Conservation (phyloP, 495 filamentous ascomycete genomes). For the Endocarpon pusillum region DNA sequence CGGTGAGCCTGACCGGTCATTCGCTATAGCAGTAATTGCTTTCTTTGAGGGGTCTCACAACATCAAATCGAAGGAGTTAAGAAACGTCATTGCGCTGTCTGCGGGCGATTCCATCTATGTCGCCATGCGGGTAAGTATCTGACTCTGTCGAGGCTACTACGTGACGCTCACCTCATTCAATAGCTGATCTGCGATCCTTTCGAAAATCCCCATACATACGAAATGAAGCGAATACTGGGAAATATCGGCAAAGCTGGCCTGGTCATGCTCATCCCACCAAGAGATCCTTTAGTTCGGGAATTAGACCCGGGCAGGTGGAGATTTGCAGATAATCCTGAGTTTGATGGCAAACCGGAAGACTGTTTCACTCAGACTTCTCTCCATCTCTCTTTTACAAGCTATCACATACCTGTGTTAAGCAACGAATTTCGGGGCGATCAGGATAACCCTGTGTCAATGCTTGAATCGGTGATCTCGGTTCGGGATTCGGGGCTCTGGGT, state of each 20-base stretch:
- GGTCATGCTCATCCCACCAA: slow-evolving; percentile 16
- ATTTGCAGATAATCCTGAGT: slow-evolving; percentile 13
- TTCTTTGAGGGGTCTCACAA: no score
- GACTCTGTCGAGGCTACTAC: neutral
- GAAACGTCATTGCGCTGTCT: slow-evolving; percentile 16
- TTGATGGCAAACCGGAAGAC: slow-evolving; percentile 14
- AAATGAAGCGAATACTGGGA: slow-evolving; percentile 14
- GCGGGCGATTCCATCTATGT: slow-evolving; percentile 18
- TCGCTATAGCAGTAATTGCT: no score
- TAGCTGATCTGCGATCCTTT: slow-evolving; percentile 15
- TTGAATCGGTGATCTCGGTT: slow-evolving; percentile 18
- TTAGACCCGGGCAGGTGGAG: slow-evolving; percentile 6
- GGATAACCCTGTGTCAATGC: slow-evolving; percentile 12
- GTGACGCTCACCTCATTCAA: neutral
- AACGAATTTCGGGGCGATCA: slow-evolving; percentile 5
- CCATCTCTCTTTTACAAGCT: slow-evolving; percentile 24
- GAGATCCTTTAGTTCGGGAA: slow-evolving; percentile 6
- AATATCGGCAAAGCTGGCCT: slow-evolving; percentile 21
- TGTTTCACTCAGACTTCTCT: slow-evolving; percentile 19
- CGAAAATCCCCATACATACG: neutral
- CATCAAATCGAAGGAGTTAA: slow-evolving; percentile 9
- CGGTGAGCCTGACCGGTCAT: no score
- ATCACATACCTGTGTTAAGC: slow-evolving; percentile 12
- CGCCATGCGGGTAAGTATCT: slow-evolving; percentile 4
- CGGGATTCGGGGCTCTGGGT: slow-evolving; percentile 20